Evolutionary conservation across 345 rosid genomes (phyloP).

Genomic region (Gossypium raimondii): DNA sequence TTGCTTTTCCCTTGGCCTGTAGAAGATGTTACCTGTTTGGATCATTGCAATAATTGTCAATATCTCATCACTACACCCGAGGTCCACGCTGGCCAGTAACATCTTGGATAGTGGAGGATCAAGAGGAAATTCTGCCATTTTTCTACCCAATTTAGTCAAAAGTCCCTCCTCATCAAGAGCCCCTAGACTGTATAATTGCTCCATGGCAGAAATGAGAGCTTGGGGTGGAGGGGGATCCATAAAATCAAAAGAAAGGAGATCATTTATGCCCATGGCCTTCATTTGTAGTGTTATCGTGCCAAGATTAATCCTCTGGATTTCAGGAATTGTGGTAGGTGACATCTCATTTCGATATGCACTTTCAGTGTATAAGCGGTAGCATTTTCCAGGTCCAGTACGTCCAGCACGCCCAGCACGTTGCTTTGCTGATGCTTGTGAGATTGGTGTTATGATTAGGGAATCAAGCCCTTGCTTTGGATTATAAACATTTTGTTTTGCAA

Average conservation of each 20-base stretch:
- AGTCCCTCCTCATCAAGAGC: conserved; percentile 90
- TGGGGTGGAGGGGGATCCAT: conserved; percentile 75
- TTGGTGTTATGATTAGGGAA: conserved; percentile 62
- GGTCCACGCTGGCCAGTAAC: conserved; percentile 93
- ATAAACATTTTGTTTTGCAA: conserved; percentile 66
- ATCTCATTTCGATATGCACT: conserved; percentile 68
- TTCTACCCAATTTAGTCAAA: conserved; percentile 81
- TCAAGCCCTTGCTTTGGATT: conserved; percentile 69
- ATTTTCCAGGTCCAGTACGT: conserved; percentile 75
- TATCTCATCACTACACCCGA: conserved; percentile 94
- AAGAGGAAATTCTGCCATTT: conserved; percentile 95
- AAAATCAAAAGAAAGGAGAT: conserved; percentile 64
- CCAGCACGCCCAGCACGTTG: conserved; percentile 81
- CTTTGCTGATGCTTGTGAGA: conserved; percentile 78
- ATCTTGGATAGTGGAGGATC: conserved; percentile 89
- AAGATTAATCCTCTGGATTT: conserved; percentile 88
- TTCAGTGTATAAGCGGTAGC: conserved; percentile 65
- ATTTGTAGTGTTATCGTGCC: conserved; percentile 55
- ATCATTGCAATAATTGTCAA: conserved; percentile 88
- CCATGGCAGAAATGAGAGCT: conserved; percentile 88
- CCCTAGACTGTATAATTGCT: conserved; percentile 76
- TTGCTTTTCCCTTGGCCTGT: conserved; percentile 91
- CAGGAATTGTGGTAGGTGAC: conserved; percentile 82
- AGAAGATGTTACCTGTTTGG: conserved; percentile 83
- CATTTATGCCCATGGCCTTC: conserved; percentile 97